Conservation (phyloP, 805 yeast species). For the Wickerhamia fluorescens region DNA sequence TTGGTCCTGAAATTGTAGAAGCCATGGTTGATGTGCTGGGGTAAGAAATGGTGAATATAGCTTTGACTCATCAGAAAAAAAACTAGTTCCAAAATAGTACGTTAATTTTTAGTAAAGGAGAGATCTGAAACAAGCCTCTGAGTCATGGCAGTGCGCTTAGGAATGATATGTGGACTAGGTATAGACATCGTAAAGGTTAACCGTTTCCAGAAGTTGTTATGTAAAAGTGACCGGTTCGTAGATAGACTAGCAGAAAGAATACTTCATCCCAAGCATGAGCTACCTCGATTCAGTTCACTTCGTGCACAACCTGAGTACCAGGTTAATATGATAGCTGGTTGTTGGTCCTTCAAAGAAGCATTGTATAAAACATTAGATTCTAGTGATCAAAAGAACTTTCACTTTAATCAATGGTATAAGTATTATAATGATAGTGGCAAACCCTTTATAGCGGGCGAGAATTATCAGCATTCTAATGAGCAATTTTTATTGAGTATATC, state of each 20-base stretch:
- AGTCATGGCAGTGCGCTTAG: constrained; percentile 1
- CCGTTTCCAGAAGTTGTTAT: constrained; percentile 40
- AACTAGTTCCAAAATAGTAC: too few relatives aligned
- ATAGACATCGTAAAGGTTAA: constrained; percentile 45
- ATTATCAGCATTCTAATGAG: constrained; percentile 28
- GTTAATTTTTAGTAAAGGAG: too few relatives aligned
- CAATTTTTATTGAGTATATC: constrained; percentile 49
- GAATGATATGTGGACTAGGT: constrained; percentile 42
- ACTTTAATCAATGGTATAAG: constrained; percentile 57
- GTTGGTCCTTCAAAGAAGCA: constrained; percentile 76
- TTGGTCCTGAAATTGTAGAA: constrained; percentile 77
- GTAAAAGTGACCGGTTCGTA: constrained; percentile 23
- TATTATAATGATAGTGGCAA: constrained; percentile 31
- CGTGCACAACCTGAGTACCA: constrained; percentile 14
- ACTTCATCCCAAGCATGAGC: constrained; percentile 43
- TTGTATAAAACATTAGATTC: constrained; percentile 51
- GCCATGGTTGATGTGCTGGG: constrained; percentile 62
- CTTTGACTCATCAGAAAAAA: too few relatives aligned
- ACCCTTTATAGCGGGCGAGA: constrained; percentile 34
- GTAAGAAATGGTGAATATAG: neutral
- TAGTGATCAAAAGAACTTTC: constrained; percentile 43
- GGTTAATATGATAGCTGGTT: constrained; percentile 40
- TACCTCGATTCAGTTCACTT: constrained; percentile 19
- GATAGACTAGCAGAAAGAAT: constrained; percentile 39
- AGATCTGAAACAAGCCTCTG: too few relatives aligned